Percentiles rank a stretch among this genome's conserved stretches.
Evolutionary conservation across 768 basidiomycete genomes (phyloP).

Genomic region (Mycena chlorophos): DNA sequence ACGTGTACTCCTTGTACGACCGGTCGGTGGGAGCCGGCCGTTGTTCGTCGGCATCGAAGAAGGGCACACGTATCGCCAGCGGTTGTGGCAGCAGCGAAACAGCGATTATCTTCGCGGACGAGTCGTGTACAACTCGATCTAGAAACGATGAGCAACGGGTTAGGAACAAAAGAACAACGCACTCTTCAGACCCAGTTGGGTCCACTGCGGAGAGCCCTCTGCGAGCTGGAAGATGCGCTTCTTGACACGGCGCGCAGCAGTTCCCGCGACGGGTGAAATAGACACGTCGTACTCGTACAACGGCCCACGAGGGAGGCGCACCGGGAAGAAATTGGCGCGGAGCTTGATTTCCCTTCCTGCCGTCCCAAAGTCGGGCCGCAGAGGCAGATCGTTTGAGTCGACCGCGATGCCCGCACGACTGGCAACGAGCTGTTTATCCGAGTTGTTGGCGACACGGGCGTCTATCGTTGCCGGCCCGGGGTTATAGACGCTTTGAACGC

Average conservation of each 20-base stretch:
- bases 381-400: constrained; percentile 46
- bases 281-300: constrained; percentile 64
- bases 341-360: constrained; percentile 49
- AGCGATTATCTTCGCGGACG: constrained; percentile 52
- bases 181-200: constrained; percentile 47
- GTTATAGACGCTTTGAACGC: constrained; percentile 49
- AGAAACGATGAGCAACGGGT: background rate
- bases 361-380: constrained; percentile 60
- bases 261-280: constrained; percentile 51
- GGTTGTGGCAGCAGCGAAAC: constrained; percentile 47
- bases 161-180: background rate
- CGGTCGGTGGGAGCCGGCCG: constrained; percentile 38
- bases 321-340: constrained; percentile 69
- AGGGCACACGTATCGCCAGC: constrained; percentile 43
- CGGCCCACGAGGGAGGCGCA: constrained; percentile 48
- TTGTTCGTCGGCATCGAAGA: constrained; percentile 52
- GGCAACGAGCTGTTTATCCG: constrained; percentile 43
- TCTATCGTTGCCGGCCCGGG: constrained; percentile 42
- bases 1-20: constrained; percentile 47
- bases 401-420: constrained; percentile 35
- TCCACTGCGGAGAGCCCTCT: constrained; percentile 52
- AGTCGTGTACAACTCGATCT: constrained; percentile 54
- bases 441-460: constrained; percentile 40
- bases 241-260: constrained; percentile 53
- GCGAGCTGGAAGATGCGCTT: constrained; percentile 64